phyloP scores from a whole-genome alignment of 768 basidiomycete species.

The Botryobasidium botryosum region DNA sequence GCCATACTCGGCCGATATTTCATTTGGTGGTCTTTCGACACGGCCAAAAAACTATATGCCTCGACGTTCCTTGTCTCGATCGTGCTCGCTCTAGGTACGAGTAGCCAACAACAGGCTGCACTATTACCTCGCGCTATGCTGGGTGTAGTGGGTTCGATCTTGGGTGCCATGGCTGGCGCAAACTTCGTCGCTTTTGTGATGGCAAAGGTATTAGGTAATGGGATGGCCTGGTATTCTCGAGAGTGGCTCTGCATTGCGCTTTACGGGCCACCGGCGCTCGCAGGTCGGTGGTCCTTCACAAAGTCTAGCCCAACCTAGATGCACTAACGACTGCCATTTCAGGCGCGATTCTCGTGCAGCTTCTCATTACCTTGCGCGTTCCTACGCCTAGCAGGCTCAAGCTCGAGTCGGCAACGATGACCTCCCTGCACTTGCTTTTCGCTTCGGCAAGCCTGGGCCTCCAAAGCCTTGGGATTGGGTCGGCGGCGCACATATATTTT shows the following conservation, averaged over 20 bases:
- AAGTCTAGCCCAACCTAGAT: slow-evolving; percentile 3
- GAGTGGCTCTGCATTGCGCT: slow-evolving; percentile 47
- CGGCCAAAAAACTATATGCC: slow-evolving; percentile 47
- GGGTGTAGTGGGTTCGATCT: slow-evolving; percentile 33
- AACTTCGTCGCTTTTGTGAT: slow-evolving; percentile 62
- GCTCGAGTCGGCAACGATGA: slow-evolving; percentile 45
- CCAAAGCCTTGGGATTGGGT: slow-evolving; percentile 54
- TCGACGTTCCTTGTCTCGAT: slow-evolving; percentile 29
- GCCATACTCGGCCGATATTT: slow-evolving; percentile 50
- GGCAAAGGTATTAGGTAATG: slow-evolving; percentile 38
- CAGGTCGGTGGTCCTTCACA: slow-evolving; percentile 33
- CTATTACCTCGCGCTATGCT: slow-evolving; percentile 21
- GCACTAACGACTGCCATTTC: slow-evolving; percentile 5
- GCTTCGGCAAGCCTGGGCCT: slow-evolving; percentile 35
- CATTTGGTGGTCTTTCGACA: slow-evolving; percentile 48
- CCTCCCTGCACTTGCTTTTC: slow-evolving; percentile 38
- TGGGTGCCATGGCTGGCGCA: slow-evolving; percentile 43
- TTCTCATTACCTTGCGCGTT: slow-evolving; percentile 20
- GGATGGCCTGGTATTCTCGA: slow-evolving; percentile 74
- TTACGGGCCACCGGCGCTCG: slow-evolving; percentile 57
- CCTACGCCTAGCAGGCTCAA: slow-evolving; percentile 28
- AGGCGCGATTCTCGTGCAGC: slow-evolving; percentile 50
- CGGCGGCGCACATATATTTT: slow-evolving; percentile 59
- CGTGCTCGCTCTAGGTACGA: neutral
- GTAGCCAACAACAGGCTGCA: neutral